phyloP scores from a whole-genome alignment of 805 yeast species.

The Yamadazyma endophytica region DNA sequence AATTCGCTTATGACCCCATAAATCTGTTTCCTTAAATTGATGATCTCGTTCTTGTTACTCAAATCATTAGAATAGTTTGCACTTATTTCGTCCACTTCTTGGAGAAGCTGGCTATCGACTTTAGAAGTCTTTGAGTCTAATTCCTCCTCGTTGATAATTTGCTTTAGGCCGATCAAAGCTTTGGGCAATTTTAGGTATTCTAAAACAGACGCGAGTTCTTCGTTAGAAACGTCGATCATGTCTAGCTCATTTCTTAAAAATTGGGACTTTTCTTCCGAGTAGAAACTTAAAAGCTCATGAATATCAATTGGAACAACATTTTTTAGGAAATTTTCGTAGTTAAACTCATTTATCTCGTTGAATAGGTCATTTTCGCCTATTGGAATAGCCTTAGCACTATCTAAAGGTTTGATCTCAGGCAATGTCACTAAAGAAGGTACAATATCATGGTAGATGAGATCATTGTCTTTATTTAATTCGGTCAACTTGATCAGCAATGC shows the following conservation, averaged over 20 bases:
- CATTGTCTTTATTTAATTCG: conserved; percentile 75
- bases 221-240: conserved; percentile 68
- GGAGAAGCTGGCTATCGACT: conserved; percentile 6
- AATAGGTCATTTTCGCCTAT: conserved; percentile 44
- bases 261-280: conserved; percentile 85
- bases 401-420: conserved; percentile 64
- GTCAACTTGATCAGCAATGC: conserved; percentile 31
- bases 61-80: conserved; percentile 27
- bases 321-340: conserved; percentile 56
- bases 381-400: conserved; percentile 60
- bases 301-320: conserved; percentile 82
- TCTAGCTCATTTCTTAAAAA: conserved; percentile 72
- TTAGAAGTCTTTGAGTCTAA: background rate
- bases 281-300: conserved; percentile 81
- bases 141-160: conserved; percentile 18
- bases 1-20: conserved; percentile 28
- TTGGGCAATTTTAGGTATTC: conserved; percentile 78
- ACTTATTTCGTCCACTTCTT: conserved; percentile 19
- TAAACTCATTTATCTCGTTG: conserved; percentile 34
- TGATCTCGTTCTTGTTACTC: conserved; percentile 26
- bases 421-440: conserved; percentile 61
- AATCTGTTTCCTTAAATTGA: conserved; percentile 31
- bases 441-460: conserved; percentile 77
- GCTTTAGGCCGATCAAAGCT: conserved; percentile 53
- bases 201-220: conserved; percentile 71